These are phyloP conservation scores for Argentina anserina DNA, from an alignment of 306 rosid genomes.

Conservation along the genomic window DNA sequence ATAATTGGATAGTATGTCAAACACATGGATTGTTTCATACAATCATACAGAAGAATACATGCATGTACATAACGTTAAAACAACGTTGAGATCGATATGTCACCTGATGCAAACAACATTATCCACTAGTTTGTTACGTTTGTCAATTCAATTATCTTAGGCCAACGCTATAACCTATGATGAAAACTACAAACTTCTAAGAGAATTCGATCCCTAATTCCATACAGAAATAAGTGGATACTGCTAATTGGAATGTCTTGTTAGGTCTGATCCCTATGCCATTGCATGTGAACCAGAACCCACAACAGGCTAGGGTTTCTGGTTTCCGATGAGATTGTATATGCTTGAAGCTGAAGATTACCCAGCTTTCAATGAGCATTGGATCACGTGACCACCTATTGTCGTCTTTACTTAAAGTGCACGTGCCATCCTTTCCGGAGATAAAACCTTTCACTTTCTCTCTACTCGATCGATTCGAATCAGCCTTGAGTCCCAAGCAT, in stretches of 20 bases:
- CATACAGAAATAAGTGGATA: background rate
- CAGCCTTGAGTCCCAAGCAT: constrained; percentile 44
- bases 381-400: constrained; percentile 45
- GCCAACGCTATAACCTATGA: background rate
- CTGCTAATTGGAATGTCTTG: constrained; percentile 17
- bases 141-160: background rate
- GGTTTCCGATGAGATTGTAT: background rate
- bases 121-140: constrained; percentile 8
- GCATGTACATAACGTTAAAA: background rate
- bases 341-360: constrained; percentile 26
- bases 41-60: background rate
- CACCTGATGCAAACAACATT: background rate
- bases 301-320: background rate
- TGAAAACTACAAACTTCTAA: background rate
- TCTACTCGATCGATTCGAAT: background rate
- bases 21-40: background rate
- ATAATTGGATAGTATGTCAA: background rate
- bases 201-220: background rate
- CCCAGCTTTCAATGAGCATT: constrained; percentile 22
- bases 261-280: constrained; percentile 26
- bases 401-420: constrained; percentile 46
- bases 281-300: constrained; percentile 8
- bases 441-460: background rate
- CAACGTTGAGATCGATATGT: background rate
- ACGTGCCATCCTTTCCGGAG: constrained; percentile 36